Conservation (phyloP, 2,329 filamentous ascomycete species). For the Apiospora saccharicola region DNA sequence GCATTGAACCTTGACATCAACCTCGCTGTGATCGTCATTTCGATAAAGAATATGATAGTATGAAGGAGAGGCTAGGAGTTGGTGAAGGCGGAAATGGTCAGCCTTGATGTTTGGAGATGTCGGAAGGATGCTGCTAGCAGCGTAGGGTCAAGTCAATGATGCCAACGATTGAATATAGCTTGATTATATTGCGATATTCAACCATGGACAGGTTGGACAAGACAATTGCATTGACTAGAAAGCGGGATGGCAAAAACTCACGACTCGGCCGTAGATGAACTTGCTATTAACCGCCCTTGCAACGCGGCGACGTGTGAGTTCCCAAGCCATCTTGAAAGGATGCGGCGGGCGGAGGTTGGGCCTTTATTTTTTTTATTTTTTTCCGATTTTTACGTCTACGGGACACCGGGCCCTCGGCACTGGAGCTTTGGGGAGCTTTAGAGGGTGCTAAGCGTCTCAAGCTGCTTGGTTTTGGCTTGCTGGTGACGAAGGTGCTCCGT, state of each 20-base stretch:
- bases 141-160: constrained; percentile 12
- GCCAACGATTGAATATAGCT: not conserved
- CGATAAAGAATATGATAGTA: constrained; percentile 81
- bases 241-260: constrained; percentile 69
- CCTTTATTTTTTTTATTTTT: constrained; percentile 5
- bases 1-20: constrained; percentile 88
- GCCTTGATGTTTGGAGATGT: not conserved
- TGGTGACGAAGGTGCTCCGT: constrained; percentile 19
- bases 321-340: constrained; percentile 59
- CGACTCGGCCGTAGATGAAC: constrained; percentile 77
- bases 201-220: not conserved
- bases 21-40: constrained; percentile 86
- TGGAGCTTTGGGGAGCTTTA: not conserved
- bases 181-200: not conserved
- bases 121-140: not conserved
- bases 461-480: not conserved
- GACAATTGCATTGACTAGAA: constrained; percentile 44
- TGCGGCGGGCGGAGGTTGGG: not conserved
- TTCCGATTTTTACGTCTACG: constrained; percentile 7
- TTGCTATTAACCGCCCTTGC: constrained; percentile 72
- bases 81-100: constrained; percentile 32
- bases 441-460: not conserved
- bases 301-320: constrained; percentile 66
- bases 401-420: constrained; percentile 18
- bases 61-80: constrained; percentile 81